phyloP scores from a whole-genome alignment of 2,329 filamentous ascomycete species.

The Cordyceps fumosorosea region DNA sequence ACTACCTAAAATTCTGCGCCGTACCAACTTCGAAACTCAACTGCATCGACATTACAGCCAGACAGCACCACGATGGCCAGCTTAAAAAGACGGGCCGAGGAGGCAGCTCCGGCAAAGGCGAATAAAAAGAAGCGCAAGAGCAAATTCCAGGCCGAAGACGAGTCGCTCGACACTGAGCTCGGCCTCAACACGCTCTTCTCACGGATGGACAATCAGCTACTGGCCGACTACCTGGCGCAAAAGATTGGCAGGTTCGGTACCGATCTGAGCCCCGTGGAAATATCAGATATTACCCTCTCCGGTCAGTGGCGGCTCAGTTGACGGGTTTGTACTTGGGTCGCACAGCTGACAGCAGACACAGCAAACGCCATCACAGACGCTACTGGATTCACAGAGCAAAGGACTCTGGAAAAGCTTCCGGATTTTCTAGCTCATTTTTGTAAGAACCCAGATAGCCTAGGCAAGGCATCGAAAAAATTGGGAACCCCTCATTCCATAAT shows the following conservation, averaged over 20 bases:
- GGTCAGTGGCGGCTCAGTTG: slow-evolving; percentile 38
- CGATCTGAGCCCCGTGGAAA: slow-evolving; percentile 75
- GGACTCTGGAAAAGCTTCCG: slow-evolving; percentile 67
- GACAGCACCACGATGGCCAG: slow-evolving; percentile 28
- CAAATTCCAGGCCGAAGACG: slow-evolving; percentile 47
- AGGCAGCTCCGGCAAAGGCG: slow-evolving; percentile 38
- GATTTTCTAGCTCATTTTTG: slow-evolving; percentile 67
- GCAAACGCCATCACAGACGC: slow-evolving; percentile 74
- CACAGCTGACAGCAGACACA: slow-evolving; percentile 27
- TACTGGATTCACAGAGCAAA: slow-evolving; percentile 60
- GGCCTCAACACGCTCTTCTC: slow-evolving; percentile 75
- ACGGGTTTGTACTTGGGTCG: slow-evolving; percentile 38
- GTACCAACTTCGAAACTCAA: neutral
- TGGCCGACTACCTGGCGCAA: slow-evolving; percentile 81
- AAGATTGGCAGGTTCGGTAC: slow-evolving; percentile 70
- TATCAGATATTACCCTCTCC: slow-evolving; percentile 74
- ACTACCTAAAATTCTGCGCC: slow-evolving; percentile 7
- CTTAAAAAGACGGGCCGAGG: slow-evolving; percentile 50
- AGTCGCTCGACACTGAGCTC: slow-evolving; percentile 57
- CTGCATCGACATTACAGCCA: neutral
- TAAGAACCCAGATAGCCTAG: slow-evolving; percentile 51
- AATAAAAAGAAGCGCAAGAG: slow-evolving; percentile 51
- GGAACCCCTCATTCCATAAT: slow-evolving; percentile 81
- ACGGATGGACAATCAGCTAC: slow-evolving; percentile 72
- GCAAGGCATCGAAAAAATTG: slow-evolving; percentile 58